Evolutionary conservation across 2,329 filamentous ascomycete species (phyloP).

Genomic region (Lithohypha guttulata): DNA sequence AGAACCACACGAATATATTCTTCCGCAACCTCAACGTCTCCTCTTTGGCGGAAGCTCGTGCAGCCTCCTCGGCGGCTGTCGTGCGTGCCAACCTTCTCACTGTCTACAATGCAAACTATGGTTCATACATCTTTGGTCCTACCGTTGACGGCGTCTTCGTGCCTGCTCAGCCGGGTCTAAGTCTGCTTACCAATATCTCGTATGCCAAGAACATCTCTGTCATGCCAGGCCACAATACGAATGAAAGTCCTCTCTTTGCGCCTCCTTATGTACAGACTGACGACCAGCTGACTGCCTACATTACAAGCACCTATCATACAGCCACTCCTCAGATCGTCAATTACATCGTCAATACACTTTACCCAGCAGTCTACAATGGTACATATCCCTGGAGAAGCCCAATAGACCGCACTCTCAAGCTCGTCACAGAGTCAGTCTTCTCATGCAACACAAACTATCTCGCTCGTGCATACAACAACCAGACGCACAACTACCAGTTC

Average conservation of each 20-base stretch:
- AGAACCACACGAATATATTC: conserved; percentile 31
- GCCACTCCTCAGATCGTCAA: conserved; percentile 25
- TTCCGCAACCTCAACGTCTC: conserved; percentile 33
- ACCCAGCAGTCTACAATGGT: conserved; percentile 42
- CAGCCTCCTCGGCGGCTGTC: conserved; percentile 30
- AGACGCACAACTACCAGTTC: conserved; percentile 45
- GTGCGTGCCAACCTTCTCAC: conserved; percentile 37
- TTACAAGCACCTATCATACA: conserved; percentile 22
- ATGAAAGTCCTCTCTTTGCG: conserved; percentile 35
- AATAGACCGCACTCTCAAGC: conserved; percentile 32
- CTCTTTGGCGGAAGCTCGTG: conserved; percentile 35
- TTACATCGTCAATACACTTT: conserved; percentile 39
- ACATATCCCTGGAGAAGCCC: conserved; percentile 37
- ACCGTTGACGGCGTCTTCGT: conserved; percentile 41
- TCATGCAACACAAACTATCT: conserved; percentile 46
- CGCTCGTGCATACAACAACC: conserved; percentile 38
- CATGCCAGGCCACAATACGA: conserved; percentile 36
- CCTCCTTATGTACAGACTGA: conserved; percentile 25
- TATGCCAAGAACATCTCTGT: conserved; percentile 37
- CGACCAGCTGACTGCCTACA: conserved; percentile 16
- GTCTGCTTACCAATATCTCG: conserved; percentile 32
- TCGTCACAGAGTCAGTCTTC: conserved; percentile 36
- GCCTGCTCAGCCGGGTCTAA: conserved; percentile 35
- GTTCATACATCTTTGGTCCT: conserved; percentile 37
- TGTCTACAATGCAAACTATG: conserved; percentile 28